Evolutionary conservation across 129 eudicot genomes (phyloP).

Genomic region (Flaveria sonorensis): DNA sequence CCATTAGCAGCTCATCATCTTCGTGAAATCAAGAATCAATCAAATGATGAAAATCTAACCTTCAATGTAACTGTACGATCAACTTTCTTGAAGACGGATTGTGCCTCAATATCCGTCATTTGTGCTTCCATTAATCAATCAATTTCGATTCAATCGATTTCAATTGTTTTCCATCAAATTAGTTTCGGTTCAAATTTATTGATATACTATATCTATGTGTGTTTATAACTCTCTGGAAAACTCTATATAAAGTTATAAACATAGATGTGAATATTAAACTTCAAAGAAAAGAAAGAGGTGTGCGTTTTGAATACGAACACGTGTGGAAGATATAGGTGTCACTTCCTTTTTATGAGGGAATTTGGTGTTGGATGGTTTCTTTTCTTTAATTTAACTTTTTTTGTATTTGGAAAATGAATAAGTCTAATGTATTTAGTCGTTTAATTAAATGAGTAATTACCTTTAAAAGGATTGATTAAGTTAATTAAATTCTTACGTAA

Average conservation of each 20-base stretch:
- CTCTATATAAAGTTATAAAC: not conserved
- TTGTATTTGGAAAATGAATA: not conserved
- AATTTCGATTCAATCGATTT: not conserved
- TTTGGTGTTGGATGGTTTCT: not conserved
- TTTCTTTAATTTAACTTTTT: not conserved
- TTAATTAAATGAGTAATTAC: not conserved
- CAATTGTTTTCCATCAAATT: not conserved
- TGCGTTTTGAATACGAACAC: constrained; percentile 20
- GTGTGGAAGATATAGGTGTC: constrained; percentile 10
- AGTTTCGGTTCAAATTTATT: not conserved
- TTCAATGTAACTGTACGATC: constrained; percentile 49
- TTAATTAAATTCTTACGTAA: no score
- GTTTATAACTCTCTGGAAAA: no score
- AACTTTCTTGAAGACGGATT: constrained; percentile 40
- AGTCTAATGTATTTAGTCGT: not conserved
- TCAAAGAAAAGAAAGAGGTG: constrained; percentile 4
- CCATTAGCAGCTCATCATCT: not conserved
- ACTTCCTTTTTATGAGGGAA: constrained; percentile 8
- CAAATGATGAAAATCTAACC: constrained; percentile 34
- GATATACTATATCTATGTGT: not conserved
- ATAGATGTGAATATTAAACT: not conserved
- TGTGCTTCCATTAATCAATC: constrained; percentile 11
- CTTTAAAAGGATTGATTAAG: no score
- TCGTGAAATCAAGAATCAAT: not conserved
- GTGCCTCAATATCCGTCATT: constrained; percentile 48